Evolutionary conservation across 1,284 basidiomycete species (phyloP).

Genomic region (Boletus calvinii): DNA sequence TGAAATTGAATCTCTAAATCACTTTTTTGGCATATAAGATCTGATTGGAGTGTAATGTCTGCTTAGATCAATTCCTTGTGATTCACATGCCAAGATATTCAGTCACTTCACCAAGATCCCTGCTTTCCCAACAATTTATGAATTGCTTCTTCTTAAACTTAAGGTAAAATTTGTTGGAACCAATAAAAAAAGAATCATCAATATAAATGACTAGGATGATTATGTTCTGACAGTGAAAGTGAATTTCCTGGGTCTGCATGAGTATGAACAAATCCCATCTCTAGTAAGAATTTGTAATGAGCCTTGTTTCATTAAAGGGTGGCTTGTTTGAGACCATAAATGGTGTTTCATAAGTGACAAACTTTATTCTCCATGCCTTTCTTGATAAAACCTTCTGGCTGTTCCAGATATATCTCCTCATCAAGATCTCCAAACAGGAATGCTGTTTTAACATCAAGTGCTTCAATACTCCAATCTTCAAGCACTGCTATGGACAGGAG

Average conservation of each 20-base stretch:
- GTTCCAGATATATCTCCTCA: slow-evolving; percentile 41
- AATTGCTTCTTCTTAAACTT: too few species aligned
- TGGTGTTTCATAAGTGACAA: slow-evolving; percentile 17
- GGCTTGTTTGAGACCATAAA: slow-evolving; percentile 39
- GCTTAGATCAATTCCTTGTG: too few species aligned
- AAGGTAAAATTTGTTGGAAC: too few species aligned
- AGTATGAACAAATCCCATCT: not conserved
- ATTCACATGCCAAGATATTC: too few species aligned
- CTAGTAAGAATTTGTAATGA: not conserved
- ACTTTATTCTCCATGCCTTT: slow-evolving; percentile 19
- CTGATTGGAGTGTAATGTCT: too few species aligned
- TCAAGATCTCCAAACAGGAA: slow-evolving; percentile 39
- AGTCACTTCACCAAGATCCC: too few species aligned
- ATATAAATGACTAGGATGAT: too few species aligned
- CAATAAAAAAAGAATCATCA: too few species aligned
- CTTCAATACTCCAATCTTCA: slow-evolving; percentile 25
- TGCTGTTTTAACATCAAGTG: too few species aligned
- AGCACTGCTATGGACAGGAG: slow-evolving; percentile 21
- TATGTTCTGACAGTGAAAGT: too few species aligned
- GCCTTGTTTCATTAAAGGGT: slow-evolving; percentile 31
- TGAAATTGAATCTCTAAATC: not conserved
- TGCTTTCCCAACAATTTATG: too few species aligned
- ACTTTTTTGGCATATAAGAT: not conserved
- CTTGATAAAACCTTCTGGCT: slow-evolving; percentile 34
- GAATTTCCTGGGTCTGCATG: too few species aligned